Percentiles rank a stretch among this genome's conserved stretches.
Evolutionary conservation across 2,329 filamentous ascomycete species (phyloP).

Genomic region (Rhexocercosporidium sp.): DNA sequence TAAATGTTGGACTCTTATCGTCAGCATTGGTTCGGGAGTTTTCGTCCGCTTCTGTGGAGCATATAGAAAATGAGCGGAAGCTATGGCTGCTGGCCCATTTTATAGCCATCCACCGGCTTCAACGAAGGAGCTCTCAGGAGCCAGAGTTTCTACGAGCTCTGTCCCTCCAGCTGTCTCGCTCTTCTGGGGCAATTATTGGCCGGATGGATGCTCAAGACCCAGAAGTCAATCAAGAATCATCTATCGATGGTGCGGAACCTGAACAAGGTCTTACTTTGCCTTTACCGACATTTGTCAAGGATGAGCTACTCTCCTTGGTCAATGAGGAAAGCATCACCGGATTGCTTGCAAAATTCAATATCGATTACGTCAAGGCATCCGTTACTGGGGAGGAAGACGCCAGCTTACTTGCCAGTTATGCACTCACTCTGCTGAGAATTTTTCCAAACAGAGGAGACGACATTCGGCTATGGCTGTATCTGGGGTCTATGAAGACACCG

Average conservation of each 20-base stretch:
- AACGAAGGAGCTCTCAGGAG: slow-evolving; percentile 44
- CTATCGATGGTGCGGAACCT: slow-evolving; percentile 32
- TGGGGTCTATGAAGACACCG: slow-evolving; percentile 56
- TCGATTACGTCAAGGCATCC: slow-evolving; percentile 37
- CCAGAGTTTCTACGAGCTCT: slow-evolving; percentile 55
- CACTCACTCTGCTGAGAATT: slow-evolving; percentile 81
- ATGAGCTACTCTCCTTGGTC: slow-evolving; percentile 72
- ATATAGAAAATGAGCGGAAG: slow-evolving; percentile 45
- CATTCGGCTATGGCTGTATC: slow-evolving; percentile 91
- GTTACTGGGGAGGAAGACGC: slow-evolving; percentile 54
- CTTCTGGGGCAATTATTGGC: slow-evolving; percentile 57
- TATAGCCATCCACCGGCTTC: slow-evolving; percentile 58
- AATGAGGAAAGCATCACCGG: slow-evolving; percentile 75
- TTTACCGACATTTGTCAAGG: slow-evolving; percentile 63
- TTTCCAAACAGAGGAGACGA: slow-evolving; percentile 85
- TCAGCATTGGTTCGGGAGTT: slow-evolving; percentile 35
- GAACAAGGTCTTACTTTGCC: slow-evolving; percentile 31
- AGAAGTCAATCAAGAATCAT: slow-evolving; percentile 41
- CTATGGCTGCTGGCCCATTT: slow-evolving; percentile 73
- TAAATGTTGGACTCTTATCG: slow-evolving; percentile 38
- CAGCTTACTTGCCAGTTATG: slow-evolving; percentile 82
- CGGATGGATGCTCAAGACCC: slow-evolving; percentile 53
- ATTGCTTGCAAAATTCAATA: slow-evolving; percentile 41
- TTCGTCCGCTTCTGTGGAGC: slow-evolving; percentile 29
- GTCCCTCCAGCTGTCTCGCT: slow-evolving; percentile 57